Conservation (phyloP, 306 rosid species). For the Urtica urens region DNA sequence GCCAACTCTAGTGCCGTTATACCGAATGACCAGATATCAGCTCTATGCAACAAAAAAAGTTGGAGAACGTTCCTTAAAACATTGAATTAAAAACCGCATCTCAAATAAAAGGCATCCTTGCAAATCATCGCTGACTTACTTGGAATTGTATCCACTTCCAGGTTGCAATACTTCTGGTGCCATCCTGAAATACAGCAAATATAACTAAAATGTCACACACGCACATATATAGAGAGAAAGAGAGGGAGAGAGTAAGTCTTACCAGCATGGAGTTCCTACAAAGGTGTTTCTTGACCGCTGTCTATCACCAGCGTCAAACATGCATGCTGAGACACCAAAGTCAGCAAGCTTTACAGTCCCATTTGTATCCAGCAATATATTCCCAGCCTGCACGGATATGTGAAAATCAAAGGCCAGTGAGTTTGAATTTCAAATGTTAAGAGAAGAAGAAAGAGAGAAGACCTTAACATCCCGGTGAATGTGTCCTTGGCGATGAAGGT, state of each 20-base stretch:
- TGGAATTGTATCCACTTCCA: conserved; percentile 92
- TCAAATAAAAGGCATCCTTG: not conserved
- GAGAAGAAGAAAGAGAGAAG: not conserved
- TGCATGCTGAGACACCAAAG: conserved; percentile 95
- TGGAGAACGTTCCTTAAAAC: not conserved
- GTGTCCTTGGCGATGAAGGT: conserved; percentile 88
- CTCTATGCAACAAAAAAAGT: conserved; percentile 24
- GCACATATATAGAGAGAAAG: conserved; percentile 3
- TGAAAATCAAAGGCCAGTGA: conserved; percentile 2
- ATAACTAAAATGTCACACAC: conserved; percentile 1
- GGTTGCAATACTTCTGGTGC: conserved; percentile 99
- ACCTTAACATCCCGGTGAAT: conserved; percentile 96
- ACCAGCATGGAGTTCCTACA: conserved; percentile 99
- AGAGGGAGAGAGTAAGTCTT: conserved; percentile 4
- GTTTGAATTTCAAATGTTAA: not conserved
- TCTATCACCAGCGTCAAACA: conserved; percentile 92
- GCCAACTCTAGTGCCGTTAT: conserved; percentile 53
- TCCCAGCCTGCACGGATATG: conserved; percentile 62
- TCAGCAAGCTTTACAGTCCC: conserved; percentile 87
- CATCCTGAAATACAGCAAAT: conserved; percentile 61
- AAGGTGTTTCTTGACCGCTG: conserved; percentile 84
- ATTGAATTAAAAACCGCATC: not conserved
- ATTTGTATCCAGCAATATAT: conserved; percentile 62
- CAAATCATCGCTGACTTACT: too few species aligned
- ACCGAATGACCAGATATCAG: conserved; percentile 62